These are phyloP conservation scores for Lagenaria siceraria DNA, from an alignment of 306 rosid species.

Conservation along the genomic window DNA sequence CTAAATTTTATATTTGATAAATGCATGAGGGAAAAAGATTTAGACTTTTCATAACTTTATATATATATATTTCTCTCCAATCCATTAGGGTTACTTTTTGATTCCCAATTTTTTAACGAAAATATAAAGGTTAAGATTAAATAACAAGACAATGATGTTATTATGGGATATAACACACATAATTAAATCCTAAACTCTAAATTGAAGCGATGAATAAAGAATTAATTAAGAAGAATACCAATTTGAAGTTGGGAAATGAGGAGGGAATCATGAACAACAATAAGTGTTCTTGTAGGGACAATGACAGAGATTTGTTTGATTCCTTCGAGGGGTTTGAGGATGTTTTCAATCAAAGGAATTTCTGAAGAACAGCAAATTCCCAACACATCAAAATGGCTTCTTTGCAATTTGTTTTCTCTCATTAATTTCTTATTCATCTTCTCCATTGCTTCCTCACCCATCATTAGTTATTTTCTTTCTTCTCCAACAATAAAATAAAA, in stretches of 20 bases:
- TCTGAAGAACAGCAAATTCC: constrained; percentile 90
- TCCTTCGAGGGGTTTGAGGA: constrained; percentile 54
- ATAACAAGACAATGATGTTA: too few species aligned
- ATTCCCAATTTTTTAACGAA: too few species aligned
- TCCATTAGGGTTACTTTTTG: too few species aligned
- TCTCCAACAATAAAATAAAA: neutral
- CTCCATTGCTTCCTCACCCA: neutral
- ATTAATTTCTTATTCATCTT: neutral
- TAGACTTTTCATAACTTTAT: too few species aligned
- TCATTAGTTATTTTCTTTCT: neutral
- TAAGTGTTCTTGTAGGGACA: constrained; percentile 66
- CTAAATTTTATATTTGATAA: too few species aligned
- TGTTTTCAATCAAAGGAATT: constrained; percentile 55
- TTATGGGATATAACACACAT: too few species aligned
- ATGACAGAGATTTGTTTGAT: constrained; percentile 62
- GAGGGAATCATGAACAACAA: constrained; percentile 58
- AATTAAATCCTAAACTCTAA: too few species aligned
- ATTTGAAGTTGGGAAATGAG: constrained; percentile 71
- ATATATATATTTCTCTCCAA: too few species aligned
- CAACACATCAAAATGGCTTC: constrained; percentile 73
- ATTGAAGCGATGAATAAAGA: too few species aligned
- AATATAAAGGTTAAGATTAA: too few species aligned
- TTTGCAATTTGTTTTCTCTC: constrained; percentile 24
- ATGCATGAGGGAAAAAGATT: too few species aligned
- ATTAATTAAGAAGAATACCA: constrained; percentile 22